These are phyloP conservation scores for Cadophora luteo-olivacea DNA, from an alignment of 2,329 filamentous ascomycete species.

Conservation along the genomic window DNA sequence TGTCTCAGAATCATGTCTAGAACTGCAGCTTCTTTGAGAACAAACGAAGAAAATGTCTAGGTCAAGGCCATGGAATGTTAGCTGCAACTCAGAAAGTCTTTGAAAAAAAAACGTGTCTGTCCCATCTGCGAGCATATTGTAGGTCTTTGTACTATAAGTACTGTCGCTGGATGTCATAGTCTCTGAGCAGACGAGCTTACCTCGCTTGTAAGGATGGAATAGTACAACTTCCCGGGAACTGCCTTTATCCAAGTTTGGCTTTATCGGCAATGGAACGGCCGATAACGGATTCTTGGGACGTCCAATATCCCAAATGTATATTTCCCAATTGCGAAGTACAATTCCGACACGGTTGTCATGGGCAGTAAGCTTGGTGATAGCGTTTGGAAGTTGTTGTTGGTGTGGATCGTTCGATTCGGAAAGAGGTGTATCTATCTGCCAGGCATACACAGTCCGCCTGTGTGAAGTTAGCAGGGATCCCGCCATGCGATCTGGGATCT, in stretches of 20 bases:
- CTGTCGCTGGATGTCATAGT: neutral
- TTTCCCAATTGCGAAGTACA: conserved; percentile 26
- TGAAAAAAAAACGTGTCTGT: no score
- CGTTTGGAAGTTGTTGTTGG: conserved; percentile 26
- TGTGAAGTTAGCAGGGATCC: neutral
- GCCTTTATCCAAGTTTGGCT: neutral
- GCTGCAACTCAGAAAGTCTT: neutral
- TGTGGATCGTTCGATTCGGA: neutral
- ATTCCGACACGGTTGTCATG: conserved; percentile 31
- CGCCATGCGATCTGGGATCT: neutral
- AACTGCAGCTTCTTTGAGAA: neutral
- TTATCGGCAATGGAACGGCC: neutral
- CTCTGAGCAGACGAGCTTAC: neutral
- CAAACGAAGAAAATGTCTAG: conserved; percentile 3
- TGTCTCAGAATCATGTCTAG: neutral
- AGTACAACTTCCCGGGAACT: neutral
- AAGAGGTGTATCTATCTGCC: conserved; percentile 7
- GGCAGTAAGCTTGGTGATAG: conserved; percentile 20
- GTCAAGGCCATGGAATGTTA: neutral
- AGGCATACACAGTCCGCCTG: conserved; percentile 27
- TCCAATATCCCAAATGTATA: conserved; percentile 35
- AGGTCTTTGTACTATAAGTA: neutral
- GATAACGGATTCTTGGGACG: conserved; percentile 13
- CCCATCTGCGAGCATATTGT: neutral
- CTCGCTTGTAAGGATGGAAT: neutral